Percentiles rank a stretch among this genome's conserved stretches.
Conservation (phyloP, 192 early-diverging fungal species). For the Linnemannia elongata region DNA sequence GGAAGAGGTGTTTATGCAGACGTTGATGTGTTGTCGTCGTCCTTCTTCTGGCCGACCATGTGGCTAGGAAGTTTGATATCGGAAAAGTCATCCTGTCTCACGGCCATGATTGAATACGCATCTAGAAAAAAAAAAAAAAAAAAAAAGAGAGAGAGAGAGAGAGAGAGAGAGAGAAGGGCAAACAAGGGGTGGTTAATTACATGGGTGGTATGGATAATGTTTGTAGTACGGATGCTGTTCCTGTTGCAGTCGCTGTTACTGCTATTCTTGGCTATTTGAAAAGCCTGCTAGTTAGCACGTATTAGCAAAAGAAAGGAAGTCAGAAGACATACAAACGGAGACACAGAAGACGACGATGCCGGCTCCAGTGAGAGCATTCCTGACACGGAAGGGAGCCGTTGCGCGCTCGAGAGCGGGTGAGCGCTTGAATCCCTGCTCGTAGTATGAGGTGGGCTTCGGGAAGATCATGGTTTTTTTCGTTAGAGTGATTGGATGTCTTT, state of each 20-base stretch:
- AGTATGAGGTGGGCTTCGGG: slow-evolving; percentile 55
- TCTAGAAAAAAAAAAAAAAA: slow-evolving; percentile 52
- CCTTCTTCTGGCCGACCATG: slow-evolving; percentile 37
- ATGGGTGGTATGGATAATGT: neutral
- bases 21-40: neutral
- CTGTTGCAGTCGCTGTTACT: neutral
- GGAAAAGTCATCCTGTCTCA: slow-evolving; percentile 83
- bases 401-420: slow-evolving; percentile 71
- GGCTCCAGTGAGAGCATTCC: slow-evolving; percentile 64
- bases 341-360: slow-evolving; percentile 65
- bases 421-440: slow-evolving; percentile 60
- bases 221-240: too few relatives aligned
- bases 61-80: slow-evolving; percentile 76
- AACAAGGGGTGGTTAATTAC: neutral
- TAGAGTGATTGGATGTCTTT: too few relatives aligned
- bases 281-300: too few relatives aligned
- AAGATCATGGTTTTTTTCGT: slow-evolving; percentile 27
- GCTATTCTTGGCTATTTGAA: too few relatives aligned
- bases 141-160: neutral
- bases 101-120: slow-evolving; percentile 80
- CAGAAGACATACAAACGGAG: slow-evolving; percentile 65
- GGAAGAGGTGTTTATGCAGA: neutral
- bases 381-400: slow-evolving; percentile 61
- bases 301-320: neutral
- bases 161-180: neutral